Base-by-base conservation (phyloP, 306 rosid species). In the Amphicarpaea edgeworthii region DNA sequence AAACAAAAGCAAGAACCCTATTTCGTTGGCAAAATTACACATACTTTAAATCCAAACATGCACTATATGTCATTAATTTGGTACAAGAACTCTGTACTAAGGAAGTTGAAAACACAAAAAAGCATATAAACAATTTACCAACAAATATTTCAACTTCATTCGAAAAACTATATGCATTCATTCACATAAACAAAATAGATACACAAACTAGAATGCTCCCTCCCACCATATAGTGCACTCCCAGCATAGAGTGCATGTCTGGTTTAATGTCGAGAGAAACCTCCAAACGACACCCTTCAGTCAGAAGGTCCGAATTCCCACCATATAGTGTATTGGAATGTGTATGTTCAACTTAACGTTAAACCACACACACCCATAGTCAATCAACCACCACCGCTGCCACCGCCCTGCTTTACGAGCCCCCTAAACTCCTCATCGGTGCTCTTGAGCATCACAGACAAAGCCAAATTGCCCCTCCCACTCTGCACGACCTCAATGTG, bases 381-480 rank as follows among this genome's bases (percentile, higher is more conserved):
- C 72, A 85, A 12, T 85, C 72, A 85, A 12, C 58, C 70, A 62
- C 17, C 59, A 4, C 58, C 45, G 81, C 72, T 81, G 10, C 58
- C 70, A 62, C 17, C 59, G 5, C 58, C 45, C 37, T 28, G 72
- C 63, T 26, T 72, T 21, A 90, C 49, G 80, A 87, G 72, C 76
- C 87, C 84, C 74, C 51, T 78, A 63, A 94, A 94, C 75, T 92
- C 97, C 46, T 79, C 89, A 78, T 92, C 95, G 6, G 93, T 94
- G 85, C 85, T 84, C 79, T 85, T 92, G 24, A 94, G 96, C 97
- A 94, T 87, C 68, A 83, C 37, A 3, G 97, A 76, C 89, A 94
- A 84, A 72, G 90, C 77, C 80, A 86, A 16, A 53, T n/a, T n/a
- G n/a, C 68, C 64, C n/a, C 85, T 37, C 9, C 91, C 96, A 83